Evolutionary conservation across 306 rosid species (phyloP), one percentile per base, ranked within the genome.

Genomic region (Glycine latifolia): DNA sequence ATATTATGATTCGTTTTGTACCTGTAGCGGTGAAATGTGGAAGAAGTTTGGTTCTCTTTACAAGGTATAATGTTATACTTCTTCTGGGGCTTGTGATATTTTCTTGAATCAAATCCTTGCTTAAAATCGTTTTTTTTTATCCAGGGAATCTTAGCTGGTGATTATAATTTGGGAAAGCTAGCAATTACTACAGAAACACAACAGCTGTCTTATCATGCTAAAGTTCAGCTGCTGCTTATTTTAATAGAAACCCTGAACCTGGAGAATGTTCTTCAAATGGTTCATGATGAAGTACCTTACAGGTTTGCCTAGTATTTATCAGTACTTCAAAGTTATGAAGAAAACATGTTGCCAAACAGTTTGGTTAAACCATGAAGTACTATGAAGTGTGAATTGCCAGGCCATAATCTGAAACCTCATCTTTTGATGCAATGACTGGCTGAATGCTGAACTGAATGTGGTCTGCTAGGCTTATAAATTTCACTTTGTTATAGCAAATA

Each of bases 241-340:
- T 92, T 95, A 52, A 84, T 95, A 85, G 94, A 95, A 86, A 89
- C 97, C 67, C 81, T 95, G 81, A 92, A 93, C 88, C 84, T 95
- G 84, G 97, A 95, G 77, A 91, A 66, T 87, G 90, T 93, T 89
- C 92, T 95, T 87, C 95, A 90, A 87, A 91, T 95, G 99, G 95
- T 95, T 84, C 99, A 88, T 69, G 99, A 93, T 85, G 94, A 91
- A 88, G 87, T 68, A 17, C 91, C 99, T 68, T 91, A 88, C 91
- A 91, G 99, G 99, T 94, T 71, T 61, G 77, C 83, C 81, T 59
- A 67, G 77, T 66, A 66, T 47, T 43, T 82, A 69, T 17, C 37
- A 80, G 71, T 65, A 43, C 70, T 41, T 49, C 69, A 26, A 58
- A 71, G 79, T 49, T 49, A 66, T 20, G 39, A 44, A n/a, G 15